Evolutionary conservation across 495 filamentous ascomycete species (phyloP).

Genomic region (Trichocladium uniseriatum): DNA sequence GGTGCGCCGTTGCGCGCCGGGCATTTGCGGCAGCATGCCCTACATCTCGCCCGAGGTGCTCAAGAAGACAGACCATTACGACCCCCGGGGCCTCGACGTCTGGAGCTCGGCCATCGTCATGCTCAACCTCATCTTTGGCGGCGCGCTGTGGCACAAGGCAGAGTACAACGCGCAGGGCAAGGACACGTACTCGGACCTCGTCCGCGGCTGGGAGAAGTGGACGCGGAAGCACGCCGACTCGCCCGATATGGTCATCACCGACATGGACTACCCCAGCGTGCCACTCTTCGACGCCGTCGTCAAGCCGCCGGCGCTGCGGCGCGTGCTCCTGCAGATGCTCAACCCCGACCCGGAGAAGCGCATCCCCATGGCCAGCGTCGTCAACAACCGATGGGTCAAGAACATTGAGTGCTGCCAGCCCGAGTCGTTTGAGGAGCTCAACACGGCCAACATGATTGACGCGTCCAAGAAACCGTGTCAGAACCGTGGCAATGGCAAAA

Average conservation of each 20-base stretch:
- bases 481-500: conserved; percentile 32
- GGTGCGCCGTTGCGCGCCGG: conserved; percentile 54
- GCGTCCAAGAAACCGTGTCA: conserved; percentile 41
- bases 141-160: conserved; percentile 56
- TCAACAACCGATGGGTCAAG: conserved; percentile 55
- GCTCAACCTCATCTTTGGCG: conserved; percentile 55
- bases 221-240: conserved; percentile 40
- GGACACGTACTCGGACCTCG: conserved; percentile 47
- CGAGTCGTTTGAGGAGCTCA: conserved; percentile 48
- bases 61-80: conserved; percentile 54
- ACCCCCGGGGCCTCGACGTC: conserved; percentile 65
- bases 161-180: conserved; percentile 24
- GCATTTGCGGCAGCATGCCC: conserved; percentile 64
- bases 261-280: conserved; percentile 44
- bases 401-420: conserved; percentile 62
- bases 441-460: conserved; percentile 34
- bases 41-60: conserved; percentile 75
- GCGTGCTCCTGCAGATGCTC: conserved; percentile 65
- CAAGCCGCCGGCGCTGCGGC: conserved; percentile 47
- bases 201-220: conserved; percentile 56
- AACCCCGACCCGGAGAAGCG: conserved; percentile 60
- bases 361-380: conserved; percentile 51
- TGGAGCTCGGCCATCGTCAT: conserved; percentile 73
- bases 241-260: conserved; percentile 36
- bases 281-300: conserved; percentile 39